Conservation (phyloP, 345 rosid species). For the Corchorus olitorius region DNA sequence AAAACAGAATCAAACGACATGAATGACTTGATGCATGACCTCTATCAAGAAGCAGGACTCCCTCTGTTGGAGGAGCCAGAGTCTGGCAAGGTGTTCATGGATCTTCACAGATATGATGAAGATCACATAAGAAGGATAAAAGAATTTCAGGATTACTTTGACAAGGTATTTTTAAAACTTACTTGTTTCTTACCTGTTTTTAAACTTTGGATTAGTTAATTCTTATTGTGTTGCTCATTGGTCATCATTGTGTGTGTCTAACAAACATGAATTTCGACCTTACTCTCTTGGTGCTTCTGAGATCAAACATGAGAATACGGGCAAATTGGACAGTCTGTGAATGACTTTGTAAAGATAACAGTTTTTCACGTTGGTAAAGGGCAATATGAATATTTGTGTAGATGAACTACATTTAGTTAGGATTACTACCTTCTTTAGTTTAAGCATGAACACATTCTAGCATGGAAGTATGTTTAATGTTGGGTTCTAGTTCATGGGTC, state of each 20-base stretch:
- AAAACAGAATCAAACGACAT: slow-evolving; percentile 1
- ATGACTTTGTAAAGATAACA: not conserved
- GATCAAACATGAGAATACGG: not conserved
- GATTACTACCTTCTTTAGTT: slow-evolving; percentile 10
- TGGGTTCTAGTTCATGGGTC: not conserved
- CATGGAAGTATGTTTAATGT: not conserved
- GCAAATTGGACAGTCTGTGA: not conserved
- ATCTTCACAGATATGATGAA: slow-evolving; percentile 16
- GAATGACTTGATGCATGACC: slow-evolving; percentile 1
- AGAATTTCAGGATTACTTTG: slow-evolving; percentile 39
- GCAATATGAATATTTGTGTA: not conserved
- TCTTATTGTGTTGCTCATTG: not conserved
- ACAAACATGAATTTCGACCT: slow-evolving; percentile 10
- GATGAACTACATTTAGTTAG: not conserved
- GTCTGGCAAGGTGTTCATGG: not conserved
- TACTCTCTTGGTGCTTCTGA: not conserved
- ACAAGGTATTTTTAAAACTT: slow-evolving; percentile 25
- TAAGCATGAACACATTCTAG: not conserved
- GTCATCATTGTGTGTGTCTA: not conserved
- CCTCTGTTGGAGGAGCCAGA: slow-evolving; percentile 7
- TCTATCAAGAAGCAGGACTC: not conserved
- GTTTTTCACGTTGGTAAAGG: not conserved
- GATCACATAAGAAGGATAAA: slow-evolving; percentile 24
- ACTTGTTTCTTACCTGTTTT: not conserved
- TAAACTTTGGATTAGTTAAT: not conserved